Percentiles rank a stretch among this genome's conserved stretches.
Evolutionary conservation across 1,284 basidiomycete genomes (phyloP).

Genomic region (Trichosporon sp.): DNA sequence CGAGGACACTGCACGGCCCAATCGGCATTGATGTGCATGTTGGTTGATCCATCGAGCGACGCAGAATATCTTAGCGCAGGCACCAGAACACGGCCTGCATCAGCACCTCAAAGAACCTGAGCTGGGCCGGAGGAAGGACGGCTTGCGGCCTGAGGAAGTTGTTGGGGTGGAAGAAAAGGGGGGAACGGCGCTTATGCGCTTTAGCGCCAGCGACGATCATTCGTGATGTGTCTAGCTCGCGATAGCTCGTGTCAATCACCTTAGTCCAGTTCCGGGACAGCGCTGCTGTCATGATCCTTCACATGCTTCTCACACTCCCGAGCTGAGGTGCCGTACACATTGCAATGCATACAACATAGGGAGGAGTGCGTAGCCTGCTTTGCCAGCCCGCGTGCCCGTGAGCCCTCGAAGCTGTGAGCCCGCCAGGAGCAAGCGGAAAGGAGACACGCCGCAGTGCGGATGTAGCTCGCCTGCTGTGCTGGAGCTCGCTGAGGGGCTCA

Average conservation of each 20-base stretch:
- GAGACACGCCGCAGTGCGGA: neutral
- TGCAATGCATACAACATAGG: neutral
- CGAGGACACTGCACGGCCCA: neutral
- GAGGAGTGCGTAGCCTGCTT: neutral
- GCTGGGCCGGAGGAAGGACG: too few species aligned
- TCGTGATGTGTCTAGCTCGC: conserved; percentile 17
- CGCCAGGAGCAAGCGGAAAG: neutral
- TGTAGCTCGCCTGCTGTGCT: neutral
- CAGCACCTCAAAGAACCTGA: too few species aligned
- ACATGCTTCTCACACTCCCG: neutral
- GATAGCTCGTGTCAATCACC: conserved; percentile 5
- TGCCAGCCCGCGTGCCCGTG: neutral
- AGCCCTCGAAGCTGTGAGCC: neutral
- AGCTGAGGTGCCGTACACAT: neutral
- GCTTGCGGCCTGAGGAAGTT: neutral
- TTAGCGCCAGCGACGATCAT: conserved; percentile 16
- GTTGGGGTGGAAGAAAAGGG: neutral
- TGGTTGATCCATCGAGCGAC: neutral
- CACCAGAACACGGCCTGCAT: neutral
- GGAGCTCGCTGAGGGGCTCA: neutral
- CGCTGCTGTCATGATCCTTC: neutral
- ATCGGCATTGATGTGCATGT: neutral
- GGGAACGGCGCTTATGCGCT: neutral
- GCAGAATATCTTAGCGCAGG: neutral
- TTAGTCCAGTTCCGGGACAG: conserved; percentile 8